Base-by-base conservation (phyloP, 805 yeast species). In the Saccharomyces mikatae region DNA sequence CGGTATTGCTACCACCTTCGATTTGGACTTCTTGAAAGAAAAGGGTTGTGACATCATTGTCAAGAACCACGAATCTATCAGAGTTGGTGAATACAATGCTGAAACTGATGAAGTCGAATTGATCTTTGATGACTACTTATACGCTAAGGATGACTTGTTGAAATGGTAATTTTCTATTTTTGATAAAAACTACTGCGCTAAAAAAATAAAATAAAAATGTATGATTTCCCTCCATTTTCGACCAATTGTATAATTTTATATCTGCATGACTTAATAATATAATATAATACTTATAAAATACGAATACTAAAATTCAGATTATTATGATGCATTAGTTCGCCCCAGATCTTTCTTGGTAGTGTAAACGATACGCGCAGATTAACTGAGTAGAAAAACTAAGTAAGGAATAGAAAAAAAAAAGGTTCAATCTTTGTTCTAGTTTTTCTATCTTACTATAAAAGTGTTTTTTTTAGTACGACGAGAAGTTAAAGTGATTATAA, bases 21-120 rank as follows among this genome's bases (percentile, higher is more conserved):
- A 79, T 59, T 79, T 87, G 44, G 84, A 82, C 57, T 78, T 78
- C 67, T 85, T 88, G 56, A 79, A 83, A 71, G 80, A 76, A 53
- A 80, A 87, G 53, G 96, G 96, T 63, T 95, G 95, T 59, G 86
- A 83, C 65, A 86, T 84, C 68, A 90, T 87, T 54, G 89, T 89
- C 57, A 81, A 83, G 66, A 89, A 87, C 74, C 78, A 87, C 72
- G 75, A 78, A 47, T 76, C 79, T 52, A 82, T 87, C 65, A 76
- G 75, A 70, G 79, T 87, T 55, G 79, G 77, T 52, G 77, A 77
- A 36, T 84, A 80, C 76, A 67, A 77, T 65, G 62, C 75, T 36
- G 73, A 73, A 52, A 68, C 69, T 54, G 75, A 74, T 52, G 70
- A 67, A 53, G 68, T 73, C 54, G 71, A 72, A 58, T 62, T 74